A percentile compares a stretch with the other conserved stretches of the same genome.
These are phyloP conservation scores for Termitomyces sp. DNA, from an alignment of 1,284 basidiomycete genomes.

Conservation along the genomic window DNA sequence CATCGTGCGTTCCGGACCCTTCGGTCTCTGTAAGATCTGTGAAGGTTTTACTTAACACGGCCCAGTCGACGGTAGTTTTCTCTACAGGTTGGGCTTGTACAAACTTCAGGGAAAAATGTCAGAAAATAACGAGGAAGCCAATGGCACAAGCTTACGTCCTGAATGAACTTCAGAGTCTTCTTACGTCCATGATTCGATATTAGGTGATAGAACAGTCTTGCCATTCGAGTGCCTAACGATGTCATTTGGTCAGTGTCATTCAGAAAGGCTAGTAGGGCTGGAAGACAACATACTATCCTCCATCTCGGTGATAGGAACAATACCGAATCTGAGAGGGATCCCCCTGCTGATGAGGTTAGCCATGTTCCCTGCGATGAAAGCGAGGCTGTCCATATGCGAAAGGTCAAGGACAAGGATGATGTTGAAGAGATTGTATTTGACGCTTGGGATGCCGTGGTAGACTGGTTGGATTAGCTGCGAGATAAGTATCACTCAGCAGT, in stretches of 20 bases:
- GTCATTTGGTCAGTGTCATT: background rate
- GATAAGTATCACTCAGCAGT: background rate
- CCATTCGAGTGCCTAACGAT: constrained; percentile 59
- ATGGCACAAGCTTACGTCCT: constrained; percentile 33
- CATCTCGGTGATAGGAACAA: constrained; percentile 69
- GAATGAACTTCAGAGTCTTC: constrained; percentile 57
- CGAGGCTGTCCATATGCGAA: constrained; percentile 52
- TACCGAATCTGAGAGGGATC: constrained; percentile 77
- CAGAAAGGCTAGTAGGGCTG: background rate
- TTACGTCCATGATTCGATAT: constrained; percentile 59
- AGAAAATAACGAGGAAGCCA: constrained; percentile 26
- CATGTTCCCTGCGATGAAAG: constrained; percentile 61
- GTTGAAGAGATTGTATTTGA: constrained; percentile 78
- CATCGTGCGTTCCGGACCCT: constrained; percentile 19
- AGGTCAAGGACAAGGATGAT: constrained; percentile 77
- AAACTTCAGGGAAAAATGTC: constrained; percentile 18
- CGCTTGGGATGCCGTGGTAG: constrained; percentile 71
- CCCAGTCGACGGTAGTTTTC: constrained; percentile 39
- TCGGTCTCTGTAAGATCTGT: constrained; percentile 28
- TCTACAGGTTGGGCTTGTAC: constrained; percentile 25
- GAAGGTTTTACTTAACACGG: constrained; percentile 38
- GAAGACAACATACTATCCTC: constrained; percentile 39
- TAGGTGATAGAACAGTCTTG: constrained; percentile 66
- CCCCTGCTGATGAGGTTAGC: constrained; percentile 65
- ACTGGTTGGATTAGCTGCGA: constrained; percentile 64